phyloP scores from a whole-genome alignment of 2,329 filamentous ascomycete genomes.

The Aspergillus udagawae region DNA sequence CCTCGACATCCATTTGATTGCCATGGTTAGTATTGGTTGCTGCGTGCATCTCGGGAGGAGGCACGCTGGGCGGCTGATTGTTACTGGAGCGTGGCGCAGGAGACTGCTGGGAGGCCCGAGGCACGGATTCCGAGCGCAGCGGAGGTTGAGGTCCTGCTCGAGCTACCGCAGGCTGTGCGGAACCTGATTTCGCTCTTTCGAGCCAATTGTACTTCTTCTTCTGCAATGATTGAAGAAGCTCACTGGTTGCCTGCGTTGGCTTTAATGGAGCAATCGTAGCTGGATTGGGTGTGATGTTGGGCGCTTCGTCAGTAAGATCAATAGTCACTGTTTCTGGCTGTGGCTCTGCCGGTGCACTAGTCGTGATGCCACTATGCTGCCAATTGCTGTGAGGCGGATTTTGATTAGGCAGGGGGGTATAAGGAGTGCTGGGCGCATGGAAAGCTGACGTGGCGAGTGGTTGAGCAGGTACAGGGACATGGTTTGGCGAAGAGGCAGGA shows the following conservation, averaged over 20 bases:
- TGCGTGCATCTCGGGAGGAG: background rate
- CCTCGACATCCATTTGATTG: constrained; percentile 9
- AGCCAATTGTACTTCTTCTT: constrained; percentile 33
- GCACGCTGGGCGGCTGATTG: background rate
- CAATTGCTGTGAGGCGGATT: background rate
- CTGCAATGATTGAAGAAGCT: constrained; percentile 23
- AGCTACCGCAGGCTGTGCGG: background rate
- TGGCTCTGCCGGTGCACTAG: background rate
- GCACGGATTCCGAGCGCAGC: background rate
- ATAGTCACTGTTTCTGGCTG: background rate
- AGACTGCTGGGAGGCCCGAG: background rate
- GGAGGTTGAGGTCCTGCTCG: background rate
- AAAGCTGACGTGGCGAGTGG: background rate
- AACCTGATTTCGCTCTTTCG: constrained; percentile 5
- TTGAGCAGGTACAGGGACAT: background rate
- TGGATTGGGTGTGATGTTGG: constrained; percentile 1
- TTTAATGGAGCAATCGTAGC: background rate
- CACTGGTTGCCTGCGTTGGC: constrained; percentile 6
- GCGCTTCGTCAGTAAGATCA: constrained; percentile 6
- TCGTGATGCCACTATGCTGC: background rate
- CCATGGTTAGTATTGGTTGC: background rate
- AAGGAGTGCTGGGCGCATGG: background rate
- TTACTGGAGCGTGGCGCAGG: background rate
- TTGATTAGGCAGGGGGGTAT: background rate
- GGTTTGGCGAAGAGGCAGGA: background rate